These are phyloP conservation scores for Solanum piurae DNA, from an alignment of 257 asterid genomes.

Conservation along the genomic window DNA sequence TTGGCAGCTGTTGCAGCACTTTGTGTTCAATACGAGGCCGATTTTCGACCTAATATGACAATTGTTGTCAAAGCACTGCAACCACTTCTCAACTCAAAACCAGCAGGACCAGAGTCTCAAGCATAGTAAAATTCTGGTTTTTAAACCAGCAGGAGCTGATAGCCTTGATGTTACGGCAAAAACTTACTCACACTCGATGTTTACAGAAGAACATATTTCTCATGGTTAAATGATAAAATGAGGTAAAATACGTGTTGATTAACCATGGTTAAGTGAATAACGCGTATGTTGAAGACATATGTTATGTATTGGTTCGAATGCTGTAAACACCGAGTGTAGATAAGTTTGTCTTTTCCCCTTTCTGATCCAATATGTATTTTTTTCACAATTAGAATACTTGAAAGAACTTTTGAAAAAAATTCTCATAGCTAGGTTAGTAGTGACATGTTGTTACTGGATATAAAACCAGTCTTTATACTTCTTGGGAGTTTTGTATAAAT, in stretches of 20 bases:
- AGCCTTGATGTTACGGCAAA: neutral
- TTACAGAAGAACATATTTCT: neutral
- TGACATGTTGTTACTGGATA: neutral
- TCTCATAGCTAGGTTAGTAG: neutral
- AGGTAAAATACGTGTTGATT: neutral
- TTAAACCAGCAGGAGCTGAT: neutral
- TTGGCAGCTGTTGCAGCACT: conserved; percentile 98
- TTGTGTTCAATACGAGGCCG: conserved; percentile 92
- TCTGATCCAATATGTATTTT: neutral
- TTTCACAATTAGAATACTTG: neutral
- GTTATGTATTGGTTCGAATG: neutral
- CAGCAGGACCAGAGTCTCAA: conserved; percentile 20
- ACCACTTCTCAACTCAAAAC: conserved; percentile 81
- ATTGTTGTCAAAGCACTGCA: conserved; percentile 93
- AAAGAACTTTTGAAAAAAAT: neutral
- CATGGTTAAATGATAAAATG: neutral
- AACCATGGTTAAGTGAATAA: neutral
- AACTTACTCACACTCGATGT: neutral
- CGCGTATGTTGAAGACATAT: neutral
- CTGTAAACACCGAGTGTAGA: neutral
- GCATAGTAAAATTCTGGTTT: neutral
- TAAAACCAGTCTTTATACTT: neutral
- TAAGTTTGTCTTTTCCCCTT: neutral
- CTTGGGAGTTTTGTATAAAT: neutral
- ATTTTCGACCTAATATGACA: conserved; percentile 91